Conservation (phyloP, 495 filamentous ascomycete species). For the Jackrogersella minutella region DNA sequence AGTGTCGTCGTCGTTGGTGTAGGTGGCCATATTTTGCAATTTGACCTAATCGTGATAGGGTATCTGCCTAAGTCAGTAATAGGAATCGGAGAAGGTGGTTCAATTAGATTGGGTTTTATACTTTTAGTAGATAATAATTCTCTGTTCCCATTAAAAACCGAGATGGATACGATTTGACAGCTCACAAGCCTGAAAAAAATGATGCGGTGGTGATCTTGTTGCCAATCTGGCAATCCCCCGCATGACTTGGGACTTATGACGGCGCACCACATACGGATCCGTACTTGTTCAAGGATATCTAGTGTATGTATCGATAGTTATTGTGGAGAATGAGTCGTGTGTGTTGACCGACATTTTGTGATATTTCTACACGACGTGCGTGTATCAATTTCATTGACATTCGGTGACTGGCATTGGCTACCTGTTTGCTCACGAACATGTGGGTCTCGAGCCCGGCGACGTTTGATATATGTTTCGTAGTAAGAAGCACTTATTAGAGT, state of each 20-base stretch:
- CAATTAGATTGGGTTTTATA: background rate
- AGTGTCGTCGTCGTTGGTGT: conserved; percentile 37
- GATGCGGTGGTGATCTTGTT: conserved; percentile 5
- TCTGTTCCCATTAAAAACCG: no score
- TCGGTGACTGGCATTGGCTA: background rate
- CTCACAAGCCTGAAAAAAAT: background rate
- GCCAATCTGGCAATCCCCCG: conserved; percentile 22
- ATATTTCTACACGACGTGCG: conserved; percentile 4
- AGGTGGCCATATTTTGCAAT: conserved; percentile 21
- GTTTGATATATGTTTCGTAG: no score
- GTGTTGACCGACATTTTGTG: conserved; percentile 22
- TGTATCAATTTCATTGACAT: background rate
- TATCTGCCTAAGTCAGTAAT: no score
- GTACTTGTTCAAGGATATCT: no score
- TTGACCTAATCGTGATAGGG: background rate
- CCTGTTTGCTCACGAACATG: background rate
- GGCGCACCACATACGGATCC: no score
- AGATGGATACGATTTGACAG: conserved; percentile 5
- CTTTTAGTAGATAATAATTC: no score
- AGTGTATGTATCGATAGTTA: conserved; percentile 7
- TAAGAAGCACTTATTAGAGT: background rate
- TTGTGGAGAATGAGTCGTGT: conserved; percentile 5
- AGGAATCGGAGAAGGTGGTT: background rate
- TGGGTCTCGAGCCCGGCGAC: no score
- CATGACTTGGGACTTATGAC: conserved; percentile 8